phyloP scores from a whole-genome alignment of 2,329 filamentous ascomycete genomes.

The Orbilia brochopaga region DNA sequence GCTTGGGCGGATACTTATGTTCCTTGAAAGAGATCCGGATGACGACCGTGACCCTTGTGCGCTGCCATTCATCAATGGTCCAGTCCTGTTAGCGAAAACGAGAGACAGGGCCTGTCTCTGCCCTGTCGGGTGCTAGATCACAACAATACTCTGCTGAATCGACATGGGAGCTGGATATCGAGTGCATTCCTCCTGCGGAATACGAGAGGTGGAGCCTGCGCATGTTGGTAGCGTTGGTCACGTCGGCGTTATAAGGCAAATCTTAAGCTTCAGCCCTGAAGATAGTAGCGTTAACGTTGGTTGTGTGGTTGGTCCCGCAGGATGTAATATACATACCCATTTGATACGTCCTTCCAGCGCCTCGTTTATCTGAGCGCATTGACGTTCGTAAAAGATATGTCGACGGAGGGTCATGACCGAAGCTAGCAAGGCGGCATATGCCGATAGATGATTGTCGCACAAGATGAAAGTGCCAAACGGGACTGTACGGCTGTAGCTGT shows the following conservation, averaged over 20 bases:
- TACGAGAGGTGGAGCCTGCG: conserved; percentile 48
- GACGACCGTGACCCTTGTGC: too few relatives aligned
- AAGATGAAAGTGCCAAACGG: too few relatives aligned
- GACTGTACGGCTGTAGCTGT: too few relatives aligned
- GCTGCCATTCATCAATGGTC: too few relatives aligned
- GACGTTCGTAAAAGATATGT: conserved; percentile 18
- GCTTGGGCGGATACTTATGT: too few relatives aligned
- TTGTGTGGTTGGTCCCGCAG: too few relatives aligned
- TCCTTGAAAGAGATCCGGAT: too few relatives aligned
- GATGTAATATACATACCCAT: too few relatives aligned
- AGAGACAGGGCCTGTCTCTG: conserved; percentile 28
- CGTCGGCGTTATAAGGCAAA: not conserved
- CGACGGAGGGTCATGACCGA: not conserved
- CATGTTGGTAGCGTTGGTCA: not conserved
- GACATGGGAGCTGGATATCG: conserved; percentile 20
- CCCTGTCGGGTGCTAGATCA: conserved; percentile 48
- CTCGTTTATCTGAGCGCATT: too few relatives aligned
- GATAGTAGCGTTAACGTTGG: not conserved
- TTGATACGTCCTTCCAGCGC: too few relatives aligned
- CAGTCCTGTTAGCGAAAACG: conserved; percentile 51
- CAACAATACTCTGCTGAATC: conserved; percentile 15
- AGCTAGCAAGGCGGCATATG: too few relatives aligned
- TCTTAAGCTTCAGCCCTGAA: conserved; percentile 4
- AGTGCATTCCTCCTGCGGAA: conserved; percentile 10
- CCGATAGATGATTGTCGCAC: too few relatives aligned